Evolutionary conservation across 2,329 filamentous ascomycete genomes (phyloP), one percentile per base, ranked within the genome.

Genomic region (Cladosporium sp.): DNA sequence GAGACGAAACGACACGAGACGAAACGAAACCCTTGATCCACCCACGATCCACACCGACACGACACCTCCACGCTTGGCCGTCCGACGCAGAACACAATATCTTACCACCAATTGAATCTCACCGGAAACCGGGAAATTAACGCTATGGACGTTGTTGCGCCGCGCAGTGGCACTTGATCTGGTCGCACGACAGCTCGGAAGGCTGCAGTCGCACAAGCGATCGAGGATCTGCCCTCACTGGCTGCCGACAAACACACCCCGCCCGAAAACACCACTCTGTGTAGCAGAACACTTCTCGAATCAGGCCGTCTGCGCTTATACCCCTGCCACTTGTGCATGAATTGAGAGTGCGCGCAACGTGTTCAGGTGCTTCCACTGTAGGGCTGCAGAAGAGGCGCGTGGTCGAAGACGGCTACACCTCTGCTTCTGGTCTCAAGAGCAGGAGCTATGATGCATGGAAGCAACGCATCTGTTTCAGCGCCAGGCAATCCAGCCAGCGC

Each of bases 361-460:
- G 58, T 61, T 34, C 48, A 53, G 58, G 46, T 49, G 58, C 46
- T 51, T 49, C 30, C 46, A 21, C 46, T 25, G 62, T 64, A 64
- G 62, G 62, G 53, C 62, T 64, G 62, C 62, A 64, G 62, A 58
- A 61, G 28, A 61, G 46, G 58, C 46, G 58, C 58, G 58, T 61
- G 58, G 58, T 61, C 21, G 13, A 34, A n/a, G 58, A 61, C 58
- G 46, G 46, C 58, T 58, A 39, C 28, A 53, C 54, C n/a, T 51
- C 62, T 64, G 62, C 54, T 48, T 58, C 46, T 26, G 62, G 36
- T 58, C 36, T 30, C 26, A 39, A 64, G 26, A 32, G 62, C 53
- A 58, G 26, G 32, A 39, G 54, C 62, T 54, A 69, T 67, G 64
- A 65, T 70, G 67, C 68, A 70, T 67, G 67, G 67, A 58, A 66